Evolutionary conservation across 1,284 basidiomycete genomes (phyloP).

Genomic region (Puccinia hordei): DNA sequence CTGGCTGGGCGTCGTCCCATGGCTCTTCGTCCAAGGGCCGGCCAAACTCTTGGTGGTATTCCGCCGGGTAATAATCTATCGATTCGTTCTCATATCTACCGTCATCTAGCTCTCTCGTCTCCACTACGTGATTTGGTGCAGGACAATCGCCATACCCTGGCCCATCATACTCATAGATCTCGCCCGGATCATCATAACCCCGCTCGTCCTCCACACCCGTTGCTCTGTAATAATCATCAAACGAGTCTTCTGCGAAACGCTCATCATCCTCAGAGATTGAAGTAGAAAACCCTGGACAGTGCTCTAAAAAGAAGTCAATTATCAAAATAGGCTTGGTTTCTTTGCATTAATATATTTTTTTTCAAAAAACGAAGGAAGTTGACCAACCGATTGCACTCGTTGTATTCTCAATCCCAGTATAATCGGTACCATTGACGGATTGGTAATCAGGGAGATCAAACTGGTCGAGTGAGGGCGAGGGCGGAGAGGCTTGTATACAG

Average conservation of each 20-base stretch:
- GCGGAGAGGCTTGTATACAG: neutral
- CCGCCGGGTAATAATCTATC: slow-evolving; percentile 6
- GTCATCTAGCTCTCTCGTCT: neutral
- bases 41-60: neutral
- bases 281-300: neutral
- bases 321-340: neutral
- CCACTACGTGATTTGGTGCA: neutral
- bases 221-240: neutral
- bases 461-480: neutral
- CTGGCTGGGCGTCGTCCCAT: slow-evolving; percentile 8
- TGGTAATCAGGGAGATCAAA: neutral
- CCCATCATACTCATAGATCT: neutral
- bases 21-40: neutral
- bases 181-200: neutral
- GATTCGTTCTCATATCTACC: neutral
- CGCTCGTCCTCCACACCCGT: neutral
- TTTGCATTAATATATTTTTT: neutral
- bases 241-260: neutral
- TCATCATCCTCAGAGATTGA: neutral
- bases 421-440: slow-evolving; percentile 11
- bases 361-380: neutral
- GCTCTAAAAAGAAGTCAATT: neutral
- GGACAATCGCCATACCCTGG: neutral
- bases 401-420: slow-evolving; percentile 22
- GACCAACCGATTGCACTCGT: slow-evolving; percentile 26